phyloP scores from a whole-genome alignment of 805 yeast species.

The Komagataella pseudopastoris region DNA sequence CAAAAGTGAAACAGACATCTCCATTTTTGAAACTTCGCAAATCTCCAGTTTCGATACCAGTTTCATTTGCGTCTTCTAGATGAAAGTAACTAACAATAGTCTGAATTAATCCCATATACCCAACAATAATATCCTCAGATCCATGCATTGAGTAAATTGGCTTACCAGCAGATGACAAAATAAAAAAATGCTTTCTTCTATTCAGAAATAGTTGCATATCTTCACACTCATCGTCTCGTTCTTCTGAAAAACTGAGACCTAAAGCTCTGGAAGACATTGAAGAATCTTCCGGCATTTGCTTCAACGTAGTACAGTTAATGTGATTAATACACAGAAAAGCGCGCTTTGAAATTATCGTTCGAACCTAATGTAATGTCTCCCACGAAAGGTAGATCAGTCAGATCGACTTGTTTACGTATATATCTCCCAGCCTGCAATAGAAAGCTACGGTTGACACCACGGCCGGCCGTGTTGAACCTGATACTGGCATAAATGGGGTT shows the following conservation, averaged over 20 bases:
- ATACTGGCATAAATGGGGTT: conserved; percentile 53
- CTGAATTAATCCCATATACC: conserved; percentile 70
- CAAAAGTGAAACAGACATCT: conserved; percentile 38
- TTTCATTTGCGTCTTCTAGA: conserved; percentile 14
- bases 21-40: conserved; percentile 36
- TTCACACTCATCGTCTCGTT: conserved; percentile 4
- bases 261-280: neutral
- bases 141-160: conserved; percentile 77
- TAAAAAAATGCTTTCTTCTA: conserved; percentile 55
- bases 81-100: conserved; percentile 65
- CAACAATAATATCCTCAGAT: conserved; percentile 47
- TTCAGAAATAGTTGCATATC: conserved; percentile 14
- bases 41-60: conserved; percentile 6
- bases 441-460: conserved; percentile 48
- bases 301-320: neutral
- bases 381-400: too few relatives aligned
- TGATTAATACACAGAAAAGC: too few relatives aligned
- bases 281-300: neutral
- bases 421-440: neutral
- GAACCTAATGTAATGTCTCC: too few relatives aligned
- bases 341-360: too few relatives aligned
- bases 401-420: neutral
- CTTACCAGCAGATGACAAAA: conserved; percentile 77
- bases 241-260: neutral
- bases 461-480: conserved; percentile 66